Evolutionary conservation across 352 stramenopile species (phyloP).

Genomic region (Aphanomyces astaci): DNA sequence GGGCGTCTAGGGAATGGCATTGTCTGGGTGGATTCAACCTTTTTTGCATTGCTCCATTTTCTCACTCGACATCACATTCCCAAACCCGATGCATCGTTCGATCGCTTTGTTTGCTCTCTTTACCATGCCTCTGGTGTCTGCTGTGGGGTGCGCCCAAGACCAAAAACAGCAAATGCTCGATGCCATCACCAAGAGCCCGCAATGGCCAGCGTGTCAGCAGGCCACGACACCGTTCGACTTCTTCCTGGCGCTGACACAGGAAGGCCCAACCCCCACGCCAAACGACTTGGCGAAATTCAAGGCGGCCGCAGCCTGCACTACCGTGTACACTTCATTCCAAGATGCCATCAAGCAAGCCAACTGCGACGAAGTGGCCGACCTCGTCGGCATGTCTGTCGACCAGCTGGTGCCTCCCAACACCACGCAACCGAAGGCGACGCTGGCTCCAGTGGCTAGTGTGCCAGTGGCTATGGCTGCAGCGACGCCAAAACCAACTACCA

Average conservation of each 20-base stretch:
- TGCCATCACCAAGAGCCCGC: neutral
- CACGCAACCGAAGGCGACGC: neutral
- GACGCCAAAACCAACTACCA: too few species aligned
- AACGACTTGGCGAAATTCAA: neutral
- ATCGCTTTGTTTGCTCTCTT: neutral
- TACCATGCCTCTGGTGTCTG: neutral
- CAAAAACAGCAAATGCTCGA: constrained; percentile 15
- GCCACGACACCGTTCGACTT: constrained; percentile 8
- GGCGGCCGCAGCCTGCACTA: neutral
- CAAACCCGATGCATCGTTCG: too few species aligned
- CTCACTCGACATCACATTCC: too few species aligned
- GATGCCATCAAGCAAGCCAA: constrained; percentile 4
- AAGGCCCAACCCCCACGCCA: neutral
- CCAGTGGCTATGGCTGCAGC: too few species aligned
- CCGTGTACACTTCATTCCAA: neutral
- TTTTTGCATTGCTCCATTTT: too few species aligned
- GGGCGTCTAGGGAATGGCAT: too few species aligned
- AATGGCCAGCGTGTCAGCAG: constrained; percentile 9
- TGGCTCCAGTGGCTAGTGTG: neutral
- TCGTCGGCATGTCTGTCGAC: neutral
- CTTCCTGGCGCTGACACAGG: constrained; percentile 1
- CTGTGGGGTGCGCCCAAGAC: neutral
- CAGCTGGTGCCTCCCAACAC: neutral
- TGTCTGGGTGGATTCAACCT: too few species aligned
- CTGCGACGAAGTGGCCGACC: constrained; percentile 5